These are phyloP conservation scores for Kondoa malvinella DNA, from an alignment of 768 basidiomycete species.

Conservation along the genomic window DNA sequence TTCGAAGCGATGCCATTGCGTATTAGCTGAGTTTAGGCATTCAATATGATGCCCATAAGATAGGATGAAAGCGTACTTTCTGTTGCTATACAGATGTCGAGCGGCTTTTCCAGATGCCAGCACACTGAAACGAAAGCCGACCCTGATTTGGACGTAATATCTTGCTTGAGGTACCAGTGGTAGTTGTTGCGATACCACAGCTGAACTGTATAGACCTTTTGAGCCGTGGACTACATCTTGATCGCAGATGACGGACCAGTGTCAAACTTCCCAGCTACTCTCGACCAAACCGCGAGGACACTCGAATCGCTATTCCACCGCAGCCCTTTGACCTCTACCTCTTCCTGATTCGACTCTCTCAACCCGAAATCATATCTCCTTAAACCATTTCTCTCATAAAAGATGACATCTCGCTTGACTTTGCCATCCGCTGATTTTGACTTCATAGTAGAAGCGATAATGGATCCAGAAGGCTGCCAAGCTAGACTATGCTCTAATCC, in stretches of 20 bases:
- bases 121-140: conserved; percentile 35
- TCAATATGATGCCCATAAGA: conserved; percentile 3
- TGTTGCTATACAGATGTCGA: conserved; percentile 51
- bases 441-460: conserved; percentile 65
- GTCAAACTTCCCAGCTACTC: conserved; percentile 45
- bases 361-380: conserved; percentile 75
- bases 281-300: conserved; percentile 70
- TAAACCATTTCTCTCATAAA: conserved; percentile 89
- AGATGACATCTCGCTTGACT: conserved; percentile 62
- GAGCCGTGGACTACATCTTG: not conserved
- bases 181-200: conserved; percentile 90
- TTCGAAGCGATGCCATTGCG: conserved; percentile 44
- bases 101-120: conserved; percentile 75
- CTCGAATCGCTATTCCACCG: conserved; percentile 78
- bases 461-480: conserved; percentile 77
- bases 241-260: conserved; percentile 40
- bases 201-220: conserved; percentile 47
- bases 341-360: conserved; percentile 31
- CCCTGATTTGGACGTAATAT: conserved; percentile 36
- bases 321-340: conserved; percentile 46
- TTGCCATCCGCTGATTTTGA: conserved; percentile 52
- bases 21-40: not conserved
- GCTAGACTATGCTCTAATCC: conserved; percentile 62
- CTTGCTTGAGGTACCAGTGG: conserved; percentile 95
- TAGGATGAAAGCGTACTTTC: conserved; percentile 46